Base-by-base conservation (phyloP, 139 green algal species). In the Coelastrella sp. region DNA sequence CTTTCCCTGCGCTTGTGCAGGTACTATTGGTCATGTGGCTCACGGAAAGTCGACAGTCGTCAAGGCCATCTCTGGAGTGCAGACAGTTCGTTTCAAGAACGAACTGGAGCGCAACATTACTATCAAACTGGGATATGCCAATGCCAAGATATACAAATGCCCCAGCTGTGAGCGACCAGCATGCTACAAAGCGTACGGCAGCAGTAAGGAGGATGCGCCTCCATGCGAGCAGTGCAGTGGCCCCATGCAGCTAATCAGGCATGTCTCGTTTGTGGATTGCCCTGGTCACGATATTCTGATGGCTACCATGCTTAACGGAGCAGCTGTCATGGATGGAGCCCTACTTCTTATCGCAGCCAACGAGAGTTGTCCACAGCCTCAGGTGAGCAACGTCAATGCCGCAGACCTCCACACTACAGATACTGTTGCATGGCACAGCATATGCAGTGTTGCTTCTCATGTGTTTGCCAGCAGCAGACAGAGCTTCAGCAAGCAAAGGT, bases 51-150 rank as follows among this genome's bases (percentile, higher is more conserved):
- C 97, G 1, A 99, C 98, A 4, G 94, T 99, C n/a, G 98, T 99
- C 0, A 99, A 99, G 85, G 97, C 98, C 75, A 99, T 99, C 85
- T 98, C 95, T 4, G 98, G 98, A 53, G 98, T 99, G 60, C 97
- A 99, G 92, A 99, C 98, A 3, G 98, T 99, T 45, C 95, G 98
- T 15, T 99, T 99, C 92, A 99, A 99, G 93, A 99, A 99, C 79
- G 98, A 99, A 94, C 93, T 99, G 37, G 98, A 99, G 91, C 92
- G 98, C 38, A 99, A 99, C 89, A 99, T 99, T 79, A 99, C 98
- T 21, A 99, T 99, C 93, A 99, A 99, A 62, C 57, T 87, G 9
- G 82, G 82, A 9, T 99, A 99, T 88, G 97, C 98, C 25, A 99
- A 99, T 84, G 97, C 98, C 53, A 99, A 99, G 85, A 99, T 99